Base-by-base conservation (phyloP, 1,139 yeast genomes). In the Geotrichum histeridarum region DNA sequence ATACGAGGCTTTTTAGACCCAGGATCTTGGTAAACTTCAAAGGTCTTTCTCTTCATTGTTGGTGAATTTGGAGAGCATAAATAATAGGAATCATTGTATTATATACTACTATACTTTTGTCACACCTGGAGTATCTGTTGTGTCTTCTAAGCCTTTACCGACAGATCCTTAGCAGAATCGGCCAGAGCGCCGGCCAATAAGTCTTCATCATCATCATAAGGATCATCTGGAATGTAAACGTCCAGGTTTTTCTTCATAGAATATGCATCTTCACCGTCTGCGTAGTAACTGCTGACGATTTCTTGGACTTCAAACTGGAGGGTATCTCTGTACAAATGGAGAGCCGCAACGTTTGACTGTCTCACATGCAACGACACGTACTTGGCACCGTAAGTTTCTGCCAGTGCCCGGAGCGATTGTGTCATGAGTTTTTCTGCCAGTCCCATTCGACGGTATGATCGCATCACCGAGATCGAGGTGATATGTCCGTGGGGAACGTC, bases 191-290 rank as follows among this genome's bases (percentile, higher is more conserved):
- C 65, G 5, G 61, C 61, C 31, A 63, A 53, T 50, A 66, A 56
- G 50, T 66, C 69, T 43, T 65, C 69, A 33, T 64, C 69, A 37
- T 64, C 67, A 38, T 64, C 66, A 30, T 62, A 62, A 11, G 57
- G 41, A 9, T 60, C 65, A 11, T 61, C 63, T 7, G 57, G 61
- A 14, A 59, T 49, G 48, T 54, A 57, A 36, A 47, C 53, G 12
- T 56, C 55, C 38, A 65, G 59, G 44, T 58, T 57, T 48, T 63
- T 62, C 67, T 82, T 83, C 99, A 93, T 93, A 43, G 95, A 86
- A 70, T 90, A 93, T n/a, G 99, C 99, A 73, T 94, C 98, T 70
- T 94, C 99, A 31, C 96, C 96, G 70, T 93, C 98, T 57, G 93
- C 97, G 67, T 93, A 93, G 69, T 94, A 93, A 18, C 86, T 79